Conservation (phyloP, 2,329 filamentous ascomycete genomes). For the Fusarium protoensiforme region DNA sequence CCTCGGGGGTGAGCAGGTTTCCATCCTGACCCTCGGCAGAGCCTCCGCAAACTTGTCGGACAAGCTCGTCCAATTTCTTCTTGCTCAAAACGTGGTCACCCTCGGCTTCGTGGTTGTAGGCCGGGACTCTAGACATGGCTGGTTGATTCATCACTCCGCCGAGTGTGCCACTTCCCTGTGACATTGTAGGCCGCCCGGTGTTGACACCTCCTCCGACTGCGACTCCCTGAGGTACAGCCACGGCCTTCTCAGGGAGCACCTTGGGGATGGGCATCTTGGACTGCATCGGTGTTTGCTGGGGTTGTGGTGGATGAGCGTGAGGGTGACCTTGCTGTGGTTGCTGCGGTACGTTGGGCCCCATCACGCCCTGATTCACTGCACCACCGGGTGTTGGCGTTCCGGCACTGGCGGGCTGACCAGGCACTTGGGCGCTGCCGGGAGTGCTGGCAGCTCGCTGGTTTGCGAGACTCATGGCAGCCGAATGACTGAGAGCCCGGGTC, state of each 20-base stretch:
- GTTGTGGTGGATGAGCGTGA: constrained; percentile 61
- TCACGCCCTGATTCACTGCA: constrained; percentile 46
- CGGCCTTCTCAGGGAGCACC: constrained; percentile 74
- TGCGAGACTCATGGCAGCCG: constrained; percentile 61
- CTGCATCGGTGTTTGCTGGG: constrained; percentile 55
- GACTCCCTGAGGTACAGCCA: constrained; percentile 79
- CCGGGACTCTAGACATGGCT: constrained; percentile 81
- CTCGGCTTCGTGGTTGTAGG: constrained; percentile 89
- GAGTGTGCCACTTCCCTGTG: constrained; percentile 78
- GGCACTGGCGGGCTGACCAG: constrained; percentile 45
- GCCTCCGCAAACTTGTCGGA: constrained; percentile 90
- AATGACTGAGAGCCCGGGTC: constrained; percentile 59
- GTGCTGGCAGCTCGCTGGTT: constrained; percentile 54
- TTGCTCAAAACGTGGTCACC: constrained; percentile 95
- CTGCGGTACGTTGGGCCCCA: constrained; percentile 46
- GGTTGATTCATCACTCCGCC: constrained; percentile 90
- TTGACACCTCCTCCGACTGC: constrained; percentile 71
- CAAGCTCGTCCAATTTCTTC: constrained; percentile 95
- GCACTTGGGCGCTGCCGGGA: constrained; percentile 46
- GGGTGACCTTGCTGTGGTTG: constrained; percentile 54
- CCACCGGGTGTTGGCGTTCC: constrained; percentile 46
- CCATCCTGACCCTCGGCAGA: constrained; percentile 77
- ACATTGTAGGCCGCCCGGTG: constrained; percentile 82
- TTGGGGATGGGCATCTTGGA: constrained; percentile 86
- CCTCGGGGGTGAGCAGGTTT: constrained; percentile 86